Percentiles rank a stretch among this genome's conserved stretches.
These are phyloP conservation scores for Neophaeococcomyces mojaviensis DNA, from an alignment of 2,329 filamentous ascomycete species.

Conservation along the genomic window DNA sequence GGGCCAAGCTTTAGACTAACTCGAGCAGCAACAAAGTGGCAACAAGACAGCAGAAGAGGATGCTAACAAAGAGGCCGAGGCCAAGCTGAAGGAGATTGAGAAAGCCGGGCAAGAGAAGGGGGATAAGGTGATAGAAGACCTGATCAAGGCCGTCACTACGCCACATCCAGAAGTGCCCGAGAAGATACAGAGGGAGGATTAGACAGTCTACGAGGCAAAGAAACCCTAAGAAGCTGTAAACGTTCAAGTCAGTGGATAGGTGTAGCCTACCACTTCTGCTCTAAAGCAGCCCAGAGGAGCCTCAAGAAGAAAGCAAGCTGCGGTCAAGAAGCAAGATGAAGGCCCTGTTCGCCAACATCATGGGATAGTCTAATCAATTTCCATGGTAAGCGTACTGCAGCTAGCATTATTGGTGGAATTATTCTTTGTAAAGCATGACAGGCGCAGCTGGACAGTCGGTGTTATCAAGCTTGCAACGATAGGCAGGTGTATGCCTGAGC, in stretches of 20 bases:
- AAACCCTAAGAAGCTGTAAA: not conserved
- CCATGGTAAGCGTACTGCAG: too few species aligned
- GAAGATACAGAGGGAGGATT: slow-evolving; percentile 21
- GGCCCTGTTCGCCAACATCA: not conserved
- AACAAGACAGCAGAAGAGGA: slow-evolving; percentile 77
- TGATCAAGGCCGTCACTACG: slow-evolving; percentile 78
- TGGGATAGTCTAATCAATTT: not conserved
- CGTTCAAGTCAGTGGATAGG: not conserved
- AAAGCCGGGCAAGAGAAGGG: slow-evolving; percentile 71
- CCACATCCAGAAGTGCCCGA: slow-evolving; percentile 65
- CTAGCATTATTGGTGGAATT: too few species aligned
- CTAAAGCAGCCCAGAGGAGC: not conserved
- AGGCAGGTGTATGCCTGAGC: too few species aligned
- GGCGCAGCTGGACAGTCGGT: too few species aligned
- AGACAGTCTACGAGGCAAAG: slow-evolving; percentile 2
- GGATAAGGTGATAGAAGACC: slow-evolving; percentile 69
- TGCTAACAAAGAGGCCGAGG: slow-evolving; percentile 72
- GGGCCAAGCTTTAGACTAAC: slow-evolving; percentile 3
- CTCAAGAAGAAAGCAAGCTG: not conserved
- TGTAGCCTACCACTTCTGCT: too few species aligned
- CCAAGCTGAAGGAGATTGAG: slow-evolving; percentile 74
- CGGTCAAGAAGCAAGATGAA: not conserved
- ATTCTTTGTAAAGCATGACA: too few species aligned
- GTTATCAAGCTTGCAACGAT: too few species aligned
- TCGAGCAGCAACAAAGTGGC: slow-evolving; percentile 72